Percentiles rank a stretch among this genome's conserved stretches.
Evolutionary conservation across 768 basidiomycete genomes (phyloP).

Genomic region (Trametes punicea): DNA sequence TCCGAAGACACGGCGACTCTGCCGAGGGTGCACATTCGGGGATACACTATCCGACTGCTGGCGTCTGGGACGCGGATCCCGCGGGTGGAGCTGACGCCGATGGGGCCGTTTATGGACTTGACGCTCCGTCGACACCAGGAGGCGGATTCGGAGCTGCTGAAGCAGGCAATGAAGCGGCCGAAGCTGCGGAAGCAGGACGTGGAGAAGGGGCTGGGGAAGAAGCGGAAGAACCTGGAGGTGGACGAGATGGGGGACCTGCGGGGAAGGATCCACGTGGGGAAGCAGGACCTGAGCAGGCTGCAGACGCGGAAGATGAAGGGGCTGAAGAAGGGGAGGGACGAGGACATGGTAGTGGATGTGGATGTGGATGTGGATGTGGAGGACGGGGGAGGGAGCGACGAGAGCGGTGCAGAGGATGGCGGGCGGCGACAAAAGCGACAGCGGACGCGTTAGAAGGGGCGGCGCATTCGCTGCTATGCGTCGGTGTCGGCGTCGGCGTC

Average conservation of each 20-base stretch:
- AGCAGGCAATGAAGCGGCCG: conserved; percentile 75
- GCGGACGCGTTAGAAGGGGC: conserved; percentile 2
- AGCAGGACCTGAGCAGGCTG: conserved; percentile 82
- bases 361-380: conserved; percentile 23
- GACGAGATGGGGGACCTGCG: conserved; percentile 98
- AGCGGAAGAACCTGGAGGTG: conserved; percentile 91
- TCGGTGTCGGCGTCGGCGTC: neutral
- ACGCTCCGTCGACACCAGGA: conserved; percentile 68
- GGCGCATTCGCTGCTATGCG: neutral
- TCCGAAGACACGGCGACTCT: conserved; percentile 32
- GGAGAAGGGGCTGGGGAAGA: conserved; percentile 86
- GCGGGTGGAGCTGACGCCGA: conserved; percentile 75
- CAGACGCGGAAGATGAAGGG: conserved; percentile 98
- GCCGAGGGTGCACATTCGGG: conserved; percentile 85
- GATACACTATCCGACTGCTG: conserved; percentile 73
- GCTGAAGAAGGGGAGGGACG: conserved; percentile 47
- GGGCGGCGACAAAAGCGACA: conserved; percentile 22
- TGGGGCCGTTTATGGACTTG: conserved; percentile 91
- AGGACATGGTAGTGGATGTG: conserved; percentile 12
- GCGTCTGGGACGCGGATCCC: conserved; percentile 79
- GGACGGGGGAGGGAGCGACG: too few species aligned
- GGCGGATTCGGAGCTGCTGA: conserved; percentile 76
- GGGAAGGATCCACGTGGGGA: conserved; percentile 84
- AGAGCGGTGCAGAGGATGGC: neutral
- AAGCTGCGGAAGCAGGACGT: conserved; percentile 88